phyloP scores from a whole-genome alignment of 306 rosid genomes.

The Malus fusca region DNA sequence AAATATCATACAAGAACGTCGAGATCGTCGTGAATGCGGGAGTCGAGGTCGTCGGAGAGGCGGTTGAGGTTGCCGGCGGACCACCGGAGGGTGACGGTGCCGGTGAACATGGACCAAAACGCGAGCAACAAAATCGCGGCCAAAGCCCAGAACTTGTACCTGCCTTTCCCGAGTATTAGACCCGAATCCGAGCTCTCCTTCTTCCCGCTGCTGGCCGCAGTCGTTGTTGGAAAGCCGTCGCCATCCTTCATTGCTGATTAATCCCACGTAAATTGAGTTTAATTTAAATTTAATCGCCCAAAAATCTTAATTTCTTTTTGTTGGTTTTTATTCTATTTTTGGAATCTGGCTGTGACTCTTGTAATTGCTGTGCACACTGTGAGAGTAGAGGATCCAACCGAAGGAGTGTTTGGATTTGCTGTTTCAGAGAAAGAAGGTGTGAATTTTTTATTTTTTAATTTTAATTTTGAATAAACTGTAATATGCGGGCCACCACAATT shows the following conservation, averaged over 20 bases:
- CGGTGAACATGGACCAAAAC: conserved; percentile 97
- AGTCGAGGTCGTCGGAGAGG: conserved; percentile 48
- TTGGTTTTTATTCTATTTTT: not conserved
- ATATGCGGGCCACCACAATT: not conserved
- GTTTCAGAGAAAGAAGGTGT: not conserved
- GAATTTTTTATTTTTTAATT: not conserved
- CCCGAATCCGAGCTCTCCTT: conserved; percentile 61
- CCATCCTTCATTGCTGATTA: conserved; percentile 75
- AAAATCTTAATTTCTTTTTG: not conserved
- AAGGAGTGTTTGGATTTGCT: not conserved
- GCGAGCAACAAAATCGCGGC: conserved; percentile 90
- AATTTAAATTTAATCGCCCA: not conserved
- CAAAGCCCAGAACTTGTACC: conserved; percentile 91
- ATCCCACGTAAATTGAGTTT: conserved; percentile 3
- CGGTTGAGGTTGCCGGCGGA: conserved; percentile 75
- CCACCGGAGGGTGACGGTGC: conserved; percentile 95
- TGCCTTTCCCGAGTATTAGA: conserved; percentile 54
- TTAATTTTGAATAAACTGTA: too few relatives aligned
- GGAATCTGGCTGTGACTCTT: not conserved
- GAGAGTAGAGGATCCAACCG: not conserved
- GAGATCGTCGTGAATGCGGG: conserved; percentile 74
- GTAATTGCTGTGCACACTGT: not conserved
- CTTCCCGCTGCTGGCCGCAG: conserved; percentile 30
- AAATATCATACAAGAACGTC: conserved; percentile 60
- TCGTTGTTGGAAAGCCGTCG: conserved; percentile 70